These are phyloP conservation scores for Fonsecaea erecta DNA, from an alignment of 2,329 filamentous ascomycete species.

Conservation along the genomic window DNA sequence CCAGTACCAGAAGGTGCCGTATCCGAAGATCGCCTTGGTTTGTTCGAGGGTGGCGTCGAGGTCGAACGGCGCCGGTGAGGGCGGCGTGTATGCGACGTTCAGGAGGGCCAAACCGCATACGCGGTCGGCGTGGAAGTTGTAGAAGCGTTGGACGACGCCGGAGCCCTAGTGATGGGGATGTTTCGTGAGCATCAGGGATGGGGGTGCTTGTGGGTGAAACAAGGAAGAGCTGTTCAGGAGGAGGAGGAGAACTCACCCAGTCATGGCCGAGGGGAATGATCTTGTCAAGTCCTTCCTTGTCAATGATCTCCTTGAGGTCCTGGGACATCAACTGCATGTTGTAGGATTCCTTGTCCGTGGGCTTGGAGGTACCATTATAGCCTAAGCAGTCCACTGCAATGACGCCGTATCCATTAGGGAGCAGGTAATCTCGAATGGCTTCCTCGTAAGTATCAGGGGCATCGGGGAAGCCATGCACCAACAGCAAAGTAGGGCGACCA, in stretches of 20 bases:
- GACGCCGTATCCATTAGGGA: constrained; percentile 48
- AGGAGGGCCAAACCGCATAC: constrained; percentile 50
- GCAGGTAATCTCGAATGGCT: constrained; percentile 47
- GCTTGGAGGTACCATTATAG: constrained; percentile 49
- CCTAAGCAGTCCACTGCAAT: constrained; percentile 49
- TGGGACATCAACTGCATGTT: constrained; percentile 42
- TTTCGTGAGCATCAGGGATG: not conserved
- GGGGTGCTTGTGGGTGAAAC: not conserved
- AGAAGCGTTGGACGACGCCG: constrained; percentile 49
- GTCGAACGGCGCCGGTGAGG: constrained; percentile 42
- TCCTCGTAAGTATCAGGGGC: constrained; percentile 50
- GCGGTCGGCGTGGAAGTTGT: constrained; percentile 49
- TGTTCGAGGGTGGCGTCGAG: constrained; percentile 44
- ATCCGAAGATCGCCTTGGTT: constrained; percentile 45
- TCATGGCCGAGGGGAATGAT: constrained; percentile 56
- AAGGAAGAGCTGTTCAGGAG: not conserved
- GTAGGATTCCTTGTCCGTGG: constrained; percentile 46
- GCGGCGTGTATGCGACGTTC: constrained; percentile 50
- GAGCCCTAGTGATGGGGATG: constrained; percentile 44
- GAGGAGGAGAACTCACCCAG: constrained; percentile 36
- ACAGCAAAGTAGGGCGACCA: constrained; percentile 43
- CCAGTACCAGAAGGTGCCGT: constrained; percentile 52
- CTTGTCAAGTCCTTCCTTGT: constrained; percentile 44
- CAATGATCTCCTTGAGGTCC: constrained; percentile 50
- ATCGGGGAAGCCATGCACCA: constrained; percentile 59